Base-by-base conservation (phyloP, 306 rosid genomes). In the Pueraria montana region DNA sequence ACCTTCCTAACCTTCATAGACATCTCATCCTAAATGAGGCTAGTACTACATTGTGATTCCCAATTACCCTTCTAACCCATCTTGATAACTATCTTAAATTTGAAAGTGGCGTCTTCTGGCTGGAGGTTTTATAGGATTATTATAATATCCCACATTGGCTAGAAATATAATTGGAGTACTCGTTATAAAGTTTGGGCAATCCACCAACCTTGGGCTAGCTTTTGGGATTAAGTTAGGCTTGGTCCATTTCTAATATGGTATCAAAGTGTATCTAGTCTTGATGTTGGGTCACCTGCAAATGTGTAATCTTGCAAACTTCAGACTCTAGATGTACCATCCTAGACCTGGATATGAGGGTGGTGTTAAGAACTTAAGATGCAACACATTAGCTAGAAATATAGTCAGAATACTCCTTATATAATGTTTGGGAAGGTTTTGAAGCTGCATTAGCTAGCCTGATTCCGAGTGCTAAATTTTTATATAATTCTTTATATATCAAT, bases 101-200 rank as follows among this genome's bases (percentile, higher is more conserved):
- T 79, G 49, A 27, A 67, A 49, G 46, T 67, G 50, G 26, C 20
- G 6, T 79, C 50, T 79, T 16, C n/a, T 55, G 36, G 81, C 27
- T 45, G 43, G 77, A 76, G 64, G 63, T 11, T 80, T 80, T 59
- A 48, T 42, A 46, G 61, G 61, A 56, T 24, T 59, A 36, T 59
- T 59, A 24, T 24, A 24, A 58, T 23, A 30, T 59, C 7, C 4
- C 36, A 59, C 6, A 12, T 24, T 24, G 36, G 32, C 36, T 24
- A 23, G 34, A 59, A 59, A 50, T 50, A 50, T 50, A 50, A n/a
- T 10, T 23, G 17, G 16, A 5, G 1, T 50, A 50, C 9, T 50
- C 58, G 3, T 50, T 50, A 50, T 12, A 12, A 59, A 14, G 17
- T 24, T 59, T 24, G 66, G 66, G 66, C 2, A 59, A 11, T 11